Conservation (phyloP, 1,139 yeast genomes). For the Oligophagozyma castellii region DNA sequence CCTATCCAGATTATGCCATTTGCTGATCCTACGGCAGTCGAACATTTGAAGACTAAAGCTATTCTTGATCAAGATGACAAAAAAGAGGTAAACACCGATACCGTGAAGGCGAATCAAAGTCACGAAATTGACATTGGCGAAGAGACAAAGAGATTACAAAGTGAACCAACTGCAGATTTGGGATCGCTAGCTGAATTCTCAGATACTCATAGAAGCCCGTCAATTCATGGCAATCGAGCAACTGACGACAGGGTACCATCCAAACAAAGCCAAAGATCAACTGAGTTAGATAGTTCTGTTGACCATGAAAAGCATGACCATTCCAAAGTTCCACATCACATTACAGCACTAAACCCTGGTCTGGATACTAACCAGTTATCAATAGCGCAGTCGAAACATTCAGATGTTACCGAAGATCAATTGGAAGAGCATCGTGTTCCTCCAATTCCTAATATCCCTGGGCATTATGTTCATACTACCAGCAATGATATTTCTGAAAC, state of each 20-base stretch:
- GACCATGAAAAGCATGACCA: neutral
- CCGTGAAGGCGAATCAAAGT: too few relatives aligned
- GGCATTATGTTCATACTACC: too few relatives aligned
- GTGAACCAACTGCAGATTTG: too few relatives aligned
- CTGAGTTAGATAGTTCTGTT: conserved; percentile 1
- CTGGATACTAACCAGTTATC: too few relatives aligned
- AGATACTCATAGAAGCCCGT: neutral
- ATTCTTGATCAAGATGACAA: conserved; percentile 10
- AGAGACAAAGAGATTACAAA: neutral
- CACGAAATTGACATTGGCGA: conserved; percentile 1
- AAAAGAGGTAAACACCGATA: conserved; percentile 6
- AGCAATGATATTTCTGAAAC: too few relatives aligned
- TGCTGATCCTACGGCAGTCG: conserved; percentile 22
- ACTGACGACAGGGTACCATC: neutral
- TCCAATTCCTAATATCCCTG: too few relatives aligned
- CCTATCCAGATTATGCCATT: conserved; percentile 43
- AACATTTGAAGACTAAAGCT: conserved; percentile 9
- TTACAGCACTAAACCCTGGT: too few relatives aligned
- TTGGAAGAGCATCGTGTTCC: too few relatives aligned
- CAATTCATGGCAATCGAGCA: neutral
- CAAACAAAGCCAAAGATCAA: neutral
- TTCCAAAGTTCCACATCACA: too few relatives aligned
- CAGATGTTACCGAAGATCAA: too few relatives aligned
- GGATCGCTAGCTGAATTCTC: too few relatives aligned
- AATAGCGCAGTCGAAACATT: too few relatives aligned